Percentiles rank a stretch among this genome's conserved stretches.
phyloP scores from a whole-genome alignment of 192 early-diverging fungal genomes.

The Podila clonocystis region DNA sequence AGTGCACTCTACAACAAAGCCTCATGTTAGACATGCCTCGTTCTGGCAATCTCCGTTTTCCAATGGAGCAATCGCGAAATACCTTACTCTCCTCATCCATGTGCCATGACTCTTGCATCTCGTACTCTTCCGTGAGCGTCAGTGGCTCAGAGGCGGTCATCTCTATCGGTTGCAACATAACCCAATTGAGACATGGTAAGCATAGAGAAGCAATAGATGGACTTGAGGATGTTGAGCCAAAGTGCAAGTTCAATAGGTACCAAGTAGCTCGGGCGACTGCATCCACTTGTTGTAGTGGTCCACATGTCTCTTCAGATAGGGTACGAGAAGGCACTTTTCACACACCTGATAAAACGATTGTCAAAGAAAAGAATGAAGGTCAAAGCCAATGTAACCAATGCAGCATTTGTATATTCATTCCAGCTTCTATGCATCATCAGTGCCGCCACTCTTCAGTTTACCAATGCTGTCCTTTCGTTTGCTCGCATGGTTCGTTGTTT shows the following conservation, averaged over 20 bases:
- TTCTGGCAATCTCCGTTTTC: too few species aligned
- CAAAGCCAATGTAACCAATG: too few species aligned
- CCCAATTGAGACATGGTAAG: background rate
- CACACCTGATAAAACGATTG: conserved; percentile 62
- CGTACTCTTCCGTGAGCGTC: conserved; percentile 92
- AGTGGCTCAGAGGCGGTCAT: conserved; percentile 97
- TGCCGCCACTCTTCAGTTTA: background rate
- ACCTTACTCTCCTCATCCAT: conserved; percentile 79
- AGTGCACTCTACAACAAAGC: conserved; percentile 63
- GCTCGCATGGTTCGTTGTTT: conserved; percentile 17
- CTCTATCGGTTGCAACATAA: conserved; percentile 54
- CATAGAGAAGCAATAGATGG: background rate
- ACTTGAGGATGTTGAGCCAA: background rate
- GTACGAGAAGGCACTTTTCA: conserved; percentile 75
- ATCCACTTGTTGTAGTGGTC: conserved; percentile 95
- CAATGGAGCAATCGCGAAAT: background rate
- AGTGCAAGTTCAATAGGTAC: conserved; percentile 35
- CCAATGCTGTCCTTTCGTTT: conserved; percentile 33
- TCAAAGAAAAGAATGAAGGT: background rate
- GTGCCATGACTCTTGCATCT: conserved; percentile 93
- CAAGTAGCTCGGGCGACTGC: conserved; percentile 87
- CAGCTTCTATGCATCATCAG: too few species aligned
- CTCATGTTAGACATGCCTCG: too few species aligned
- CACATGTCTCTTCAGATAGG: conserved; percentile 90
- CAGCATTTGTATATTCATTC: too few species aligned